Evolutionary conservation across 306 rosid genomes (phyloP).

Genomic region (Lithocarpus polystachyus): DNA sequence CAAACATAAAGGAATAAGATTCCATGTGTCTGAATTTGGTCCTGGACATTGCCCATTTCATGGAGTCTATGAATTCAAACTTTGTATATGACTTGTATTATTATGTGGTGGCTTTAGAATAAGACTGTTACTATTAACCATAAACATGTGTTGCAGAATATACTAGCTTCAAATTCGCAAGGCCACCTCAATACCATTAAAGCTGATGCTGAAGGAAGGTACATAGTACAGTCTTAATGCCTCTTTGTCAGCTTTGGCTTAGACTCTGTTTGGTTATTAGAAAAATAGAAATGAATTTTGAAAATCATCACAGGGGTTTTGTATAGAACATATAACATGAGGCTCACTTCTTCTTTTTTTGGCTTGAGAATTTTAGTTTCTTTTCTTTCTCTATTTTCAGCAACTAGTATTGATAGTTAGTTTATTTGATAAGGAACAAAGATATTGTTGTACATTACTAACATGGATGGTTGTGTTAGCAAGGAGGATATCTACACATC

Average conservation of each 20-base stretch:
- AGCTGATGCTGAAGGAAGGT: constrained; percentile 93
- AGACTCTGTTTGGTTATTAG: not conserved
- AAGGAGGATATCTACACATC: constrained; percentile 65
- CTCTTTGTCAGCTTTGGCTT: not conserved
- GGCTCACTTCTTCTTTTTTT: too few species aligned
- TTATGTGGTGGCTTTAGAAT: not conserved
- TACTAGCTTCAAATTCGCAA: constrained; percentile 83
- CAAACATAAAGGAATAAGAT: too few species aligned
- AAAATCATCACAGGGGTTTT: not conserved
- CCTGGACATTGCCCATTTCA: too few species aligned
- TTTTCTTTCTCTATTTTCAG: not conserved
- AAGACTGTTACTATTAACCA: not conserved
- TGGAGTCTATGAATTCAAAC: too few species aligned
- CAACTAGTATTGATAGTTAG: not conserved
- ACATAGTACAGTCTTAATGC: not conserved
- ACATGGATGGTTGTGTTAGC: constrained; percentile 47
- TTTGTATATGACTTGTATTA: not conserved
- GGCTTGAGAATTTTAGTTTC: not conserved
- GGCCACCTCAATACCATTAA: constrained; percentile 78
- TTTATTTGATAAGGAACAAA: not conserved
- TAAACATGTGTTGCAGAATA: constrained; percentile 43
- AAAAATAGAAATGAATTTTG: not conserved
- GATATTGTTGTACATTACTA: not conserved
- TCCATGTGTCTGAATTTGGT: too few species aligned
- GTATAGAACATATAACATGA: not conserved